Conservation (phyloP, 179 eudicot genomes). For the Carnegiea gigantea region DNA sequence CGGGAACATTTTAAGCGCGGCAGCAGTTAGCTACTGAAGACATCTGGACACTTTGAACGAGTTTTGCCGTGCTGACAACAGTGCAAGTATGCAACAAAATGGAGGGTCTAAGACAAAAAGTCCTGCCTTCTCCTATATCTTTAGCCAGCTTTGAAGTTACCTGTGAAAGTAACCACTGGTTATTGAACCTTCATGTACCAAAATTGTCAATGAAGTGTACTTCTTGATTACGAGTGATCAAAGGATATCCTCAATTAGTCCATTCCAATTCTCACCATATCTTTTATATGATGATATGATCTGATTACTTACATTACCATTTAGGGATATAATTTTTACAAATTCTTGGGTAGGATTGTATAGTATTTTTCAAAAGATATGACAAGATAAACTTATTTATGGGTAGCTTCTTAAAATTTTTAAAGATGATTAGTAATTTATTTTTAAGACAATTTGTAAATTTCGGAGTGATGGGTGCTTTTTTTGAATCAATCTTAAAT, state of each 20-base stretch:
- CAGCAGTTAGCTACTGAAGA: conserved; percentile 34
- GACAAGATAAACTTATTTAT: no score
- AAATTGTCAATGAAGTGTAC: conserved; percentile 25
- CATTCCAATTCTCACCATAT: no score
- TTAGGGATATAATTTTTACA: no score
- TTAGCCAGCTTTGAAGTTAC: background rate
- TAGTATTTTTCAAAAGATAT: no score
- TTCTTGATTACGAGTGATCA: conserved; percentile 6
- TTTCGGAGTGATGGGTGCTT: no score
- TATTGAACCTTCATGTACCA: conserved; percentile 10
- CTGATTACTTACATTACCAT: no score
- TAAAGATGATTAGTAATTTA: no score
- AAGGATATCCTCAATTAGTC: background rate
- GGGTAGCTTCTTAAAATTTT: no score
- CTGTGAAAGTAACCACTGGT: background rate
- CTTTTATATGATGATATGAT: no score
- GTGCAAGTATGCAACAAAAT: background rate
- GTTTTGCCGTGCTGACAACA: conserved; percentile 3
- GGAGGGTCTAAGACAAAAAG: background rate
- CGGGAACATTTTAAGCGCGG: conserved; percentile 70
- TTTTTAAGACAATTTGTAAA: no score
- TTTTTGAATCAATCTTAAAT: no score
- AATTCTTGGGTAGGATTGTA: no score
- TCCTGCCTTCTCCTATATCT: background rate
- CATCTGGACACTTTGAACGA: conserved; percentile 2